Evolutionary conservation across 495 filamentous ascomycete species (phyloP), one percentile per base, ranked within the genome.

Genomic region (Bryoglossum gracile): DNA sequence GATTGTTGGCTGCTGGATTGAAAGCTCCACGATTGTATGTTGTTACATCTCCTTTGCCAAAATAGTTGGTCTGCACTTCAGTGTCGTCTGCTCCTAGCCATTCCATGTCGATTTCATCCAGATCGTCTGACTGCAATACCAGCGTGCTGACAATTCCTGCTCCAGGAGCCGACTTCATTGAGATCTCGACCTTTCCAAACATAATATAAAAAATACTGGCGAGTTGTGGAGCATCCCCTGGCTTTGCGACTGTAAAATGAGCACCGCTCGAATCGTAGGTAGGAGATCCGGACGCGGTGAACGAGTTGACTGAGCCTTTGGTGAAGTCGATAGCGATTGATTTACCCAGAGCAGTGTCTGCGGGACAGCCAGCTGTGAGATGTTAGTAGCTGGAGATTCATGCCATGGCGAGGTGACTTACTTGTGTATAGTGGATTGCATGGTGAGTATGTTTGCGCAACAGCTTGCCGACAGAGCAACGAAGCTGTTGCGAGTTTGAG

Each of bases 51-150:
- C 85, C 86, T 65, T 89, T 86, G 53, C 84, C 83, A 60, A 84
- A 91, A 67, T 83, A 91, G 66, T 91, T 89, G 57, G 76, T 81
- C 62, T 89, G 83, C 8, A 86, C 82, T 43, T 77, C 56, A 10
- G 43, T 51, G 11, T 24, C 26, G 48, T 76, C 69, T 22, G 63
- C 71, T 38, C 76, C 58, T 8, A 77, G 41, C 72, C 79, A 75
- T 58, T 83, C 81, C 77, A 82, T 84, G 58, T 90, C 86, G 42
- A 91, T 84, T 62, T 91, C 86, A 58, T 91, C 86, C 14, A 87
- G 71, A 51, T 81, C 77, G 60, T 89, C 86, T 2, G 85, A 89
- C 62, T 84, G 72, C 54, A 91, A 62, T 24, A 89, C 82, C 18
- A 84, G 67, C 52, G 78, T 82, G 65, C 82, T 87, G 37, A 91